Conservation (phyloP, 2,329 filamentous ascomycete species). For the Pseudogymnoascus pannorum region DNA sequence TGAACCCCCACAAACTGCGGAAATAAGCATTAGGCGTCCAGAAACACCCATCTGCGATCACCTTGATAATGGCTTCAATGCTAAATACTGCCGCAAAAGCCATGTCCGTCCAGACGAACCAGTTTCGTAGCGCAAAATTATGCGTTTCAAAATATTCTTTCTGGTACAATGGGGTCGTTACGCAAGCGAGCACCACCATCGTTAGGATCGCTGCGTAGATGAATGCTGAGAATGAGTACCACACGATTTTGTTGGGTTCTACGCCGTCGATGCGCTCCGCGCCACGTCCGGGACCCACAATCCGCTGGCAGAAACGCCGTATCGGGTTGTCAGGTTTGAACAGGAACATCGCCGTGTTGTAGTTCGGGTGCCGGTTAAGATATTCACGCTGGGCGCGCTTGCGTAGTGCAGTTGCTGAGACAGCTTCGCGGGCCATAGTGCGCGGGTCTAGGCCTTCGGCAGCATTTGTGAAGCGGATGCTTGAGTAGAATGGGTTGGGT, state of each 20-base stretch:
- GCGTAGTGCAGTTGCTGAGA: constrained; percentile 72
- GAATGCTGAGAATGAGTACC: constrained; percentile 90
- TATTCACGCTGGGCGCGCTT: constrained; percentile 89
- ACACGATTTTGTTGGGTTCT: constrained; percentile 78
- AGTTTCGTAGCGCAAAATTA: constrained; percentile 59
- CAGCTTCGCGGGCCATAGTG: constrained; percentile 83
- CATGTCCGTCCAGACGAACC: constrained; percentile 93
- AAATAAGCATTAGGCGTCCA: constrained; percentile 98
- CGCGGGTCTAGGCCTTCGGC: constrained; percentile 78
- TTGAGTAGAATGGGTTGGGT: constrained; percentile 92
- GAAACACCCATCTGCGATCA: constrained; percentile 89
- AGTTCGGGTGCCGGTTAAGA: constrained; percentile 74
- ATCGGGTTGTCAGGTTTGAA: constrained; percentile 74
- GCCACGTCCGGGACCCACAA: constrained; percentile 88
- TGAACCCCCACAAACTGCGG: constrained; percentile 92
- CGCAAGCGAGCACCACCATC: constrained; percentile 94
- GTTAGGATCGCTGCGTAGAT: constrained; percentile 91
- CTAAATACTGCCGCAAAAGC: constrained; percentile 84
- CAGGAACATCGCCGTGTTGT: constrained; percentile 87
- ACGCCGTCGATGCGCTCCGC: constrained; percentile 81
- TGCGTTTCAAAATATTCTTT: constrained; percentile 68
- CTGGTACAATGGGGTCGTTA: constrained; percentile 92
- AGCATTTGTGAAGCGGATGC: constrained; percentile 57
- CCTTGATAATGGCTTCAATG: constrained; percentile 80
- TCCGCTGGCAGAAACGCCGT: constrained; percentile 73